Percentiles rank a stretch among this genome's conserved stretches.
Conservation (phyloP, 805 yeast species). For the Candida ficus region DNA sequence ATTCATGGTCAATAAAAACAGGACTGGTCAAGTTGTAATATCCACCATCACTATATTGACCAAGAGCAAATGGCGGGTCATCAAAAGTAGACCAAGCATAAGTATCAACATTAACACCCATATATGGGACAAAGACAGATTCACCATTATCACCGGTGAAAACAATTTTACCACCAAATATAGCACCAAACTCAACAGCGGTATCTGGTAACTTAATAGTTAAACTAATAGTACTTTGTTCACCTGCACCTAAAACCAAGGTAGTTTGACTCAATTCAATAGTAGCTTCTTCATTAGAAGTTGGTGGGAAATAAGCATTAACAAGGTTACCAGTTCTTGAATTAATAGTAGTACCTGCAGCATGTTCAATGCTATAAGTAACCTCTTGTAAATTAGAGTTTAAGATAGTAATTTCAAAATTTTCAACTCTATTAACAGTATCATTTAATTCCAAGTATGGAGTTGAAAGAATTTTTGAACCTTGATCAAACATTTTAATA, state of each 20-base stretch:
- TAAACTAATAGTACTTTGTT: constrained; percentile 7
- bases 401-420: constrained; percentile 9
- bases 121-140: constrained; percentile 13
- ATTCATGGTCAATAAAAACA: neutral
- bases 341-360: constrained; percentile 8
- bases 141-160: constrained; percentile 15
- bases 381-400: constrained; percentile 11
- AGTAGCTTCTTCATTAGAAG: constrained; percentile 4
- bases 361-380: constrained; percentile 8
- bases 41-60: constrained; percentile 2
- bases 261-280: constrained; percentile 4
- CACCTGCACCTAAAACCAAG: constrained; percentile 13
- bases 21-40: constrained; percentile 6
- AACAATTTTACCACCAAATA: constrained; percentile 11
- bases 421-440: constrained; percentile 11
- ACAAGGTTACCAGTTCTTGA: constrained; percentile 2
- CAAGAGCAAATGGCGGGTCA: constrained; percentile 5
- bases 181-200: constrained; percentile 6
- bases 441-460: constrained; percentile 13
- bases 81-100: constrained; percentile 9
- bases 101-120: constrained; percentile 14
- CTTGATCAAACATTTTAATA: constrained; percentile 7
- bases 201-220: constrained; percentile 9
- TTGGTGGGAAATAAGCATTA: constrained; percentile 9
- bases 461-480: constrained; percentile 5